A percentile compares a stretch with the other conserved stretches of the same genome.
phyloP scores from a whole-genome alignment of 805 yeast species.

The Starmerella cellae region DNA sequence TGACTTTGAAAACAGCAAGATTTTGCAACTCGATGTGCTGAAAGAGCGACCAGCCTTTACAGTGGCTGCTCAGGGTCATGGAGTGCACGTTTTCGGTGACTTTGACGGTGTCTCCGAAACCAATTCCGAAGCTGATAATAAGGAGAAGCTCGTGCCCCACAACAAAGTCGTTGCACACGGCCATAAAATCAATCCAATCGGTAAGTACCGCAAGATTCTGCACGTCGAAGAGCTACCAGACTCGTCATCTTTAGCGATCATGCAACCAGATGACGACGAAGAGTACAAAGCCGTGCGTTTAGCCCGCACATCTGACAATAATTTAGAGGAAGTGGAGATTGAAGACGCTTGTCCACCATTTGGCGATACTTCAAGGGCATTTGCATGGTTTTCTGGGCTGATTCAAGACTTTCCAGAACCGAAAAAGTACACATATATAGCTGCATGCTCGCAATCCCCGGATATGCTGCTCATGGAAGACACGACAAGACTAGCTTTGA shows the following conservation, averaged over 20 bases:
- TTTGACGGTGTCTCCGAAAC: too few species aligned
- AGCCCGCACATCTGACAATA: background rate
- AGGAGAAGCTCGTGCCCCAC: background rate
- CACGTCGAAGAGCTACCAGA: too few species aligned
- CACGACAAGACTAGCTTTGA: conserved; percentile 1
- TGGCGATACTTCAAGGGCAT: conserved; percentile 9
- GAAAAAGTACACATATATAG: conserved; percentile 2
- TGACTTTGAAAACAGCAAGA: background rate
- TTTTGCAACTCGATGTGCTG: background rate
- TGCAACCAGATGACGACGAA: background rate
- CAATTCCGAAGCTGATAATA: background rate
- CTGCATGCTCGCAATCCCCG: conserved; percentile 17
- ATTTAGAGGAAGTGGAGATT: background rate
- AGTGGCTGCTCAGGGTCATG: background rate
- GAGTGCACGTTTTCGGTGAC: background rate
- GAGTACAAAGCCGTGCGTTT: conserved; percentile 2
- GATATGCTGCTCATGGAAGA: conserved; percentile 9
- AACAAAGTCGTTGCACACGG: background rate
- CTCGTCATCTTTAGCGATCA: background rate
- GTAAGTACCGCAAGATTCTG: too few species aligned
- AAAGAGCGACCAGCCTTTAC: background rate
- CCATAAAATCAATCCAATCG: background rate
- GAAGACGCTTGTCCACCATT: conserved; percentile 18
- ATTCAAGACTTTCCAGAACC: conserved; percentile 4
- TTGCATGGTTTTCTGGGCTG: conserved; percentile 12